Base-by-base conservation (phyloP, 2,329 filamentous ascomycete species). In the Venturia aucupariae region DNA sequence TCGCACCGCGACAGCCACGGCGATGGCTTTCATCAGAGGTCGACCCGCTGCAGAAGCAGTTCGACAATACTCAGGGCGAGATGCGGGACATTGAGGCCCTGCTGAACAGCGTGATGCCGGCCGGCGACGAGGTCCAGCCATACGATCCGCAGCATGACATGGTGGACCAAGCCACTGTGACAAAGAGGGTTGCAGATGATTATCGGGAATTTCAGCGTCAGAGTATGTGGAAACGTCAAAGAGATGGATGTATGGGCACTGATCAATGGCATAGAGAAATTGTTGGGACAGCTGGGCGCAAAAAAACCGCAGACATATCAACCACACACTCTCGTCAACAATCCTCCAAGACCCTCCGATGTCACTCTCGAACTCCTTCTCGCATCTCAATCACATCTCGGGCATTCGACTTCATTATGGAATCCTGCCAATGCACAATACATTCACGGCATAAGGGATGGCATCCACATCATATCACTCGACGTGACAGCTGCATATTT, bases 391-490 rank as follows among this genome's bases (percentile, higher is more conserved):
- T 86, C 86, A 64, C 92, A 96, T 77, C 86, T 97, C 75, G 94
- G 94, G 67, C 94, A 99, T 78, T 85, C 90, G 71, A 93, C 89
- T 0, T 90, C 90, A 67, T 83, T 92, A 61, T 99, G 94, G 94
- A 96, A 99, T 77, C 92, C 94, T 13, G 87, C 86, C 62, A 99
- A 97, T 79, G 88, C 92, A 68, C 85, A 90, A 69, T 97, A 97
- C 78, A 97, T 99, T 74, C 92, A 90, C 74, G 94, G 94, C 70
- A 85, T 96, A 67, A 84, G 94, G 55, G 84, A 94, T 69, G 91
- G 89, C 19, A 87, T 96, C 67, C 93, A 97, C 78, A 92, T 99
- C 74, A 96, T 99, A 75, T 89, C 88, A 11, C 86, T 97, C 3
- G 94, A 99, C 74, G 83, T 86, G 66, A 97, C 90, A 39, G 91